A percentile compares a stretch with the other conserved stretches of the same genome.
phyloP scores from a whole-genome alignment of 352 stramenopile species.

The Globisporangium ultimum region DNA sequence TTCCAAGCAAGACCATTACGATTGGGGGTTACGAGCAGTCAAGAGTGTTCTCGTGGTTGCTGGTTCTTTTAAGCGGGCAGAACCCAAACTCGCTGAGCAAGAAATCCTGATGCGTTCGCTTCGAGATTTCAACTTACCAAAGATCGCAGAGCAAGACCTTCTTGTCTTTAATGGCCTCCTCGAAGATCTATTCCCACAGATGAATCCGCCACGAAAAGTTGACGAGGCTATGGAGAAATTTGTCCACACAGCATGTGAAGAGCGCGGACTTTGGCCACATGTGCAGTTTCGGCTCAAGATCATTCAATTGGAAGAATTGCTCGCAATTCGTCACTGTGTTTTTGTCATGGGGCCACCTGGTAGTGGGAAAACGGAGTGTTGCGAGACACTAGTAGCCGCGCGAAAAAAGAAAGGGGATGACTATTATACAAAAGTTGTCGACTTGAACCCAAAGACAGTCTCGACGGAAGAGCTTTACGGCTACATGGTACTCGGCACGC shows the following conservation, averaged over 20 bases:
- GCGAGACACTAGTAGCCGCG: conserved; percentile 86
- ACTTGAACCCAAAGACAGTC: conserved; percentile 95
- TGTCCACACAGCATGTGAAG: conserved; percentile 88
- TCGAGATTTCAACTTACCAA: conserved; percentile 95
- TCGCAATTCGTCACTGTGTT: conserved; percentile 94
- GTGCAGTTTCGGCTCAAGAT: conserved; percentile 93
- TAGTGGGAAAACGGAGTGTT: conserved; percentile 93
- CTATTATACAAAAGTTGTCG: conserved; percentile 67
- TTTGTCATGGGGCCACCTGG: conserved; percentile 94
- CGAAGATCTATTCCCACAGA: conserved; percentile 90
- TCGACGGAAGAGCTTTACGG: conserved; percentile 96
- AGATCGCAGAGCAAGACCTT: conserved; percentile 93
- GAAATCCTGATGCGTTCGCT: conserved; percentile 93
- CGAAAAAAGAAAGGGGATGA: conserved; percentile 70
- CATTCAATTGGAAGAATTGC: conserved; percentile 93
- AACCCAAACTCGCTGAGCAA: conserved; percentile 90
- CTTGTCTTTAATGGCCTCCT: conserved; percentile 93
- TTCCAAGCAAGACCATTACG: conserved; percentile 95
- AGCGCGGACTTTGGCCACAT: conserved; percentile 88
- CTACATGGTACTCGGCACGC: conserved; percentile 92
- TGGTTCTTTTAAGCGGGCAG: conserved; percentile 90
- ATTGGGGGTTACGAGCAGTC: conserved; percentile 94
- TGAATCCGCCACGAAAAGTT: conserved; percentile 86
- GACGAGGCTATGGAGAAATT: conserved; percentile 89
- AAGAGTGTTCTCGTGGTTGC: conserved; percentile 95